Evolutionary conservation across 2,329 filamentous ascomycete genomes (phyloP).

Genomic region (Neonectria sp.): DNA sequence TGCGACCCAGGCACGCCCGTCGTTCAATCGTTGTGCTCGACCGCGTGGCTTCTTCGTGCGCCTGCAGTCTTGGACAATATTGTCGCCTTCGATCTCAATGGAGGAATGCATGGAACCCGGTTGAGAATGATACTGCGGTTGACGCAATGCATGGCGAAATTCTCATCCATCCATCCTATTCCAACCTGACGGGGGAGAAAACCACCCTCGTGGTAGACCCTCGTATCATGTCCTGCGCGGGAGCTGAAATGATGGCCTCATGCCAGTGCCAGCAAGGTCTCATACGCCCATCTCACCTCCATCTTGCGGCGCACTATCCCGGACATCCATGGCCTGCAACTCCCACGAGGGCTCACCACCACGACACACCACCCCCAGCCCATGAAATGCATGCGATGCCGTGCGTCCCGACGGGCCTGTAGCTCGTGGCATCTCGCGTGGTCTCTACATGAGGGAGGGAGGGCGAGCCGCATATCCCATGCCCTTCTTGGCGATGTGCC

Average conservation of each 20-base stretch:
- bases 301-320: constrained; percentile 18
- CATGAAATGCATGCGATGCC: constrained; percentile 26
- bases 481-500: constrained; percentile 3
- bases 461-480: constrained; percentile 1
- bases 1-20: constrained; percentile 10
- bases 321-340: constrained; percentile 11
- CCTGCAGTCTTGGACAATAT: background rate
- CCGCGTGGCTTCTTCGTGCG: constrained; percentile 24
- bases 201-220: constrained; percentile 17
- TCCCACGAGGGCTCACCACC: constrained; percentile 18
- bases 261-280: constrained; percentile 24
- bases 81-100: background rate
- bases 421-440: constrained; percentile 25
- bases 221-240: constrained; percentile 36
- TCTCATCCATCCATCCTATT: constrained; percentile 7
- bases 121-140: constrained; percentile 17
- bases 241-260: constrained; percentile 36
- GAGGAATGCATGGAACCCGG: background rate
- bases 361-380: constrained; percentile 3
- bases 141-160: constrained; percentile 31
- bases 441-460: constrained; percentile 16
- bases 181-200: constrained; percentile 5
- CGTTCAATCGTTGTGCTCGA: constrained; percentile 4
- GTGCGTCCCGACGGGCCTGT: constrained; percentile 21
- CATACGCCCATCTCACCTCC: constrained; percentile 20